Conservation (phyloP, 2,329 filamentous ascomycete genomes). For the Xenosphaeropsis pyriputrescens region DNA sequence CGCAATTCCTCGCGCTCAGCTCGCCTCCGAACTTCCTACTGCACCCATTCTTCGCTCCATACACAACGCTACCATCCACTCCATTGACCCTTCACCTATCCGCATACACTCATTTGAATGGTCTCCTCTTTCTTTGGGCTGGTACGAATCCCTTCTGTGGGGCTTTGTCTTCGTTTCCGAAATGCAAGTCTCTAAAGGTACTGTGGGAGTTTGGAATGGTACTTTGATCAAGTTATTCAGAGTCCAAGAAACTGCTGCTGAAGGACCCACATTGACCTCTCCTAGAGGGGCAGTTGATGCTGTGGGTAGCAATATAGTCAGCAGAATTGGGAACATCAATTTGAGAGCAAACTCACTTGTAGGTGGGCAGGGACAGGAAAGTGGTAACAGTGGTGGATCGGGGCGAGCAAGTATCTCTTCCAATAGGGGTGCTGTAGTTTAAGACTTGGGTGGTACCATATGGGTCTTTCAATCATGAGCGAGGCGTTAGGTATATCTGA, state of each 20-base stretch:
- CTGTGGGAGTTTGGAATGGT: conserved; percentile 87
- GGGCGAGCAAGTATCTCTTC: too few relatives aligned
- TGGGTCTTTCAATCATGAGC: too few relatives aligned
- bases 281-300: conserved; percentile 87
- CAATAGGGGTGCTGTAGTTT: too few relatives aligned
- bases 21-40: conserved; percentile 25
- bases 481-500: too few relatives aligned
- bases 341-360: conserved; percentile 9
- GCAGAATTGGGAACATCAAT: conserved; percentile 64
- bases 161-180: conserved; percentile 83
- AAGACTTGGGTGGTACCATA: too few relatives aligned
- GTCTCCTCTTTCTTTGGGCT: conserved; percentile 78
- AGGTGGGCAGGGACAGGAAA: conserved; percentile 2
- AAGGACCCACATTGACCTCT: conserved; percentile 68
- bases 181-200: conserved; percentile 74
- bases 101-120: conserved; percentile 87
- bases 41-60: conserved; percentile 37
- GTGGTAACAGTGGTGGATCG: too few relatives aligned
- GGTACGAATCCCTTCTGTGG: conserved; percentile 95
- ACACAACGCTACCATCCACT: conserved; percentile 45
- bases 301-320: conserved; percentile 79
- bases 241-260: conserved; percentile 70
- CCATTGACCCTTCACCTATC: conserved; percentile 60
- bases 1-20: conserved; percentile 35
- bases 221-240: conserved; percentile 79